phyloP scores from a whole-genome alignment of 352 stramenopile species.

The Blastocystis sp. region DNA sequence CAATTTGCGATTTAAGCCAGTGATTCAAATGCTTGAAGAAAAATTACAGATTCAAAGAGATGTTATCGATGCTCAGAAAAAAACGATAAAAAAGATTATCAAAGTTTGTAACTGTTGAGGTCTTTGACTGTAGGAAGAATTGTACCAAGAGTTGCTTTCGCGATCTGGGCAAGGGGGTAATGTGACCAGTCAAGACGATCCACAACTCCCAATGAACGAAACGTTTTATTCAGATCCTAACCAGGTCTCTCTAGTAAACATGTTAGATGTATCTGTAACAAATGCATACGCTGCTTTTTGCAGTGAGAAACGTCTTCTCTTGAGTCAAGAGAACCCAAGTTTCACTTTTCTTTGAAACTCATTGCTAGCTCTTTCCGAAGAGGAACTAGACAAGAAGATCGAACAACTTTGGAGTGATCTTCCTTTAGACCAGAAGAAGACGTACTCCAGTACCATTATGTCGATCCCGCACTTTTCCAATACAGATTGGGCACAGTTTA shows the following conservation, averaged over 20 bases:
- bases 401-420: not conserved
- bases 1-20: conserved; percentile 3
- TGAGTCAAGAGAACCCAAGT: not conserved
- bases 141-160: not conserved
- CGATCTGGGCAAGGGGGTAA: not conserved
- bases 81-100: conserved; percentile 43
- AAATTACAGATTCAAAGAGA: not conserved
- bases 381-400: not conserved
- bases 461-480: not conserved
- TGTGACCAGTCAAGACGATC: not conserved
- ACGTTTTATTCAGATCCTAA: not conserved
- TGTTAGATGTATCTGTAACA: not conserved
- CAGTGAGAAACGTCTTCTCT: not conserved
- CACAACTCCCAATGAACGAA: not conserved
- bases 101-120: not conserved
- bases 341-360: not conserved
- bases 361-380: not conserved
- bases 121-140: not conserved
- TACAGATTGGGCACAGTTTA: not conserved
- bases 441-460: not conserved
- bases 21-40: conserved; percentile 17
- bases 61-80: not conserved
- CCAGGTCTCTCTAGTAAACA: not conserved
- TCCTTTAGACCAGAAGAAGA: not conserved
- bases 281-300: not conserved